Conservation (phyloP, 306 rosid genomes). For the Medicago lupulina region DNA sequence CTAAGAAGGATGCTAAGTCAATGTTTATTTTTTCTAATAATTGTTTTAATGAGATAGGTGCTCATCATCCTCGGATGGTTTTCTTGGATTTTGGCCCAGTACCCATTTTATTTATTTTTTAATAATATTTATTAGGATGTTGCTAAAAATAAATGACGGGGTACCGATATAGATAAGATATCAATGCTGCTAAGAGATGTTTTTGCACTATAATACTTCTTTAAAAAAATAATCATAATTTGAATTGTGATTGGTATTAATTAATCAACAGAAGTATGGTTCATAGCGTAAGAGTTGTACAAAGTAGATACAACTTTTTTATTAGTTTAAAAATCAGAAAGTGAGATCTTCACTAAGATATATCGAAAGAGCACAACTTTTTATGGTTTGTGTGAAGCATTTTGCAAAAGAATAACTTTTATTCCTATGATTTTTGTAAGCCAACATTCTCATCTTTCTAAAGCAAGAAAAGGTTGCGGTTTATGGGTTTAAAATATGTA, state of each 20-base stretch:
- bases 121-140: no score
- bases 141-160: no score
- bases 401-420: slow-evolving; percentile 82
- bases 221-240: slow-evolving; percentile 22
- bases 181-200: no score
- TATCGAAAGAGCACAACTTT: slow-evolving; percentile 92
- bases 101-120: no score
- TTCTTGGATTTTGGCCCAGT: no score
- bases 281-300: slow-evolving; percentile 73
- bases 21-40: no score
- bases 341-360: slow-evolving; percentile 86
- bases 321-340: slow-evolving; percentile 61
- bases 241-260: slow-evolving; percentile 49
- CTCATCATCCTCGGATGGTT: no score
- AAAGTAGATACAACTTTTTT: slow-evolving; percentile 80
- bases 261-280: slow-evolving; percentile 55
- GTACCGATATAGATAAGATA: no score
- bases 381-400: slow-evolving; percentile 69
- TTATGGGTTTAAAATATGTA: slow-evolving; percentile 55
- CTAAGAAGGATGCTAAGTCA: no score
- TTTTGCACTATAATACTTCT: no score
- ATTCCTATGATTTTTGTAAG: slow-evolving; percentile 76
- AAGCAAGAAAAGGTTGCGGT: slow-evolving; percentile 74
- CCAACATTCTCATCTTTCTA: slow-evolving; percentile 85
- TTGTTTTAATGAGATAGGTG: no score